phyloP scores from a whole-genome alignment of 345 rosid species.

The Pugionium cornutum region DNA sequence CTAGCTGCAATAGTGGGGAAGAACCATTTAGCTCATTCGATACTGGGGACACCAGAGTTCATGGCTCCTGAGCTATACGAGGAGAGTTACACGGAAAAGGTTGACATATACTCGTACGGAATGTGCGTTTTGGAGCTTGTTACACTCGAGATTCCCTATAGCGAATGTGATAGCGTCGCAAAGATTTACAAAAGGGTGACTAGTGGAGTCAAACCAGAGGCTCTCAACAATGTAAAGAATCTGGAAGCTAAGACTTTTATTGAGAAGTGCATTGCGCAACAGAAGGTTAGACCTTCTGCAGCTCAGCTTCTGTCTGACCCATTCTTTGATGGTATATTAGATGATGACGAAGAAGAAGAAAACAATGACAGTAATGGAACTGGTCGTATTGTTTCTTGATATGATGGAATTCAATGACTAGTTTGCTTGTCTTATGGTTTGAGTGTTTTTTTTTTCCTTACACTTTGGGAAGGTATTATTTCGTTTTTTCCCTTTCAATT shows the following conservation, averaged over 20 bases:
- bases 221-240: slow-evolving; percentile 60
- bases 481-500: slow-evolving; percentile 5
- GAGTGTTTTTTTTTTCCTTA: slow-evolving; percentile 1
- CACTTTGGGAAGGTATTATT: slow-evolving; percentile 8
- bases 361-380: slow-evolving; percentile 16
- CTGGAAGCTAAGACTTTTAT: slow-evolving; percentile 66
- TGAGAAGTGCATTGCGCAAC: slow-evolving; percentile 66
- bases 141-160: slow-evolving; percentile 70
- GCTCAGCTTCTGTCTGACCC: slow-evolving; percentile 66
- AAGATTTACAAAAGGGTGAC: slow-evolving; percentile 81
- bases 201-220: slow-evolving; percentile 64
- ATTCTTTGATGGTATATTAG: slow-evolving; percentile 59
- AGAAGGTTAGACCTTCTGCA: slow-evolving; percentile 69
- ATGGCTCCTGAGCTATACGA: slow-evolving; percentile 96
- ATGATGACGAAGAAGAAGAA: slow-evolving; percentile 53
- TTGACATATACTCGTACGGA: slow-evolving; percentile 85
- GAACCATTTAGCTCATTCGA: slow-evolving; percentile 71
- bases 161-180: slow-evolving; percentile 73
- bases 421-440: not conserved
- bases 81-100: slow-evolving; percentile 73
- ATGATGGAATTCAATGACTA: slow-evolving; percentile 5
- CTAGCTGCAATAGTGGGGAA: slow-evolving; percentile 76
- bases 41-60: slow-evolving; percentile 87
- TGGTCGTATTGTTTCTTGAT: slow-evolving; percentile 30
- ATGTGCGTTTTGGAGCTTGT: slow-evolving; percentile 89